Percentiles rank a stretch among this genome's conserved stretches.
phyloP scores from a whole-genome alignment of 495 filamentous ascomycete species.

The Penicillium chermesinum region DNA sequence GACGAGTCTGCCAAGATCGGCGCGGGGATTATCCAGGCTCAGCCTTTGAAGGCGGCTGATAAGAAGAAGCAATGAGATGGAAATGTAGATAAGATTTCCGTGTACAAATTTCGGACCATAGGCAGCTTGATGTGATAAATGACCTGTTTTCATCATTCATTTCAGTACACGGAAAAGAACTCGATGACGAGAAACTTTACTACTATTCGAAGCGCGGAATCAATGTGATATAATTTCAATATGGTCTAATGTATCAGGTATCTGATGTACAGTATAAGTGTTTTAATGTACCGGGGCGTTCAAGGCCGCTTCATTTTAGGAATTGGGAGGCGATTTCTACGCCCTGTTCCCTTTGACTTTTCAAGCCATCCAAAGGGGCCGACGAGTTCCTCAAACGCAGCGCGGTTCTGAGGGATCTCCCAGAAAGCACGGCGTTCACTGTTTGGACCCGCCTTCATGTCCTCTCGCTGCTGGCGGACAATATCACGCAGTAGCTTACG shows the following conservation, averaged over 20 bases:
- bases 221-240: no score
- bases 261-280: no score
- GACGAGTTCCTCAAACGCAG: constrained; percentile 26
- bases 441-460: constrained; percentile 10
- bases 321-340: not conserved
- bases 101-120: not conserved
- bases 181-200: no score
- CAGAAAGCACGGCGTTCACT: constrained; percentile 28
- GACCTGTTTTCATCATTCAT: no score
- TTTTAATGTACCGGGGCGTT: no score
- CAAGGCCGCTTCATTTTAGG: not conserved
- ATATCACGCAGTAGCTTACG: constrained; percentile 42
- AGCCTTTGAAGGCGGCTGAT: constrained; percentile 4
- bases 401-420: constrained; percentile 33
- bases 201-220: no score
- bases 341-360: not conserved
- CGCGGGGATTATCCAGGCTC: constrained; percentile 48
- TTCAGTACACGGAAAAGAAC: no score
- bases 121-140: not conserved
- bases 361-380: constrained; percentile 29
- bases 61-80: not conserved
- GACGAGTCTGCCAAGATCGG: constrained; percentile 57
- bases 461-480: constrained; percentile 16
- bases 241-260: no score
- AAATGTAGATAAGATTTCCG: not conserved